Base-by-base conservation (phyloP, 2,329 filamentous ascomycete genomes). In the Penicillium concentricum region DNA sequence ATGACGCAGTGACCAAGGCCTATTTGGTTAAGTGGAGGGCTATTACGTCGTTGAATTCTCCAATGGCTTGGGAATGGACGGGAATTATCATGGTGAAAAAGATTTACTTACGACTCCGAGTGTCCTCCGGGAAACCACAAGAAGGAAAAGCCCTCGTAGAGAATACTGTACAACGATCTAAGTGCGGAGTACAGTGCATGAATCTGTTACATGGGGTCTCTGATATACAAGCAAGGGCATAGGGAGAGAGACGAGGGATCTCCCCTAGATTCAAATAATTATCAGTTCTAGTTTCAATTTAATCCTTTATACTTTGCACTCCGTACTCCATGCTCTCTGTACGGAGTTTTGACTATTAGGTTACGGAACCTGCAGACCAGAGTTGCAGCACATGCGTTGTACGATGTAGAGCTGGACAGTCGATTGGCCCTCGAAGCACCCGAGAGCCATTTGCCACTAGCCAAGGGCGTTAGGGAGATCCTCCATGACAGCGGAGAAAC, bases 401-500 rank as follows among this genome's bases (percentile, higher is more conserved):
- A 22, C 51, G 20, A 18, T 24, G 43, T 8, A 30, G 42, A 26
- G 6, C 18, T 26, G 28, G 7, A n/a, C 18, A 22, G 12, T 46
- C 24, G 34, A 46, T 52, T 52, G 41, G 38, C 5, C 20, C 39
- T 35, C 20, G 20, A 44, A 16, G 49, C 7, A 51, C 28, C 48
- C 38, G 48, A 44, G 39, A 44, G 49, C 41, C 42, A 56, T 56
- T 51, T 47, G 34, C 53, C 47, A 38, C 53, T 44, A 39, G 32
- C 20, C 16, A 51, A 24, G 50, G 47, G 34, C 28, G 26, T 54
- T 24, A 15, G 16, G 34, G 18, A 51, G 30, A 44, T 51, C 47
- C 24, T 50, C 38, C 28, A 54, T 53, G 51, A 48, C 51, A 54
- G 42, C 35, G 10, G 24, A 53, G n/a, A 54, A 55, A 50, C 64